Conservation (phyloP, 768 basidiomycete genomes). For the Phaeolepiota aurea region DNA sequence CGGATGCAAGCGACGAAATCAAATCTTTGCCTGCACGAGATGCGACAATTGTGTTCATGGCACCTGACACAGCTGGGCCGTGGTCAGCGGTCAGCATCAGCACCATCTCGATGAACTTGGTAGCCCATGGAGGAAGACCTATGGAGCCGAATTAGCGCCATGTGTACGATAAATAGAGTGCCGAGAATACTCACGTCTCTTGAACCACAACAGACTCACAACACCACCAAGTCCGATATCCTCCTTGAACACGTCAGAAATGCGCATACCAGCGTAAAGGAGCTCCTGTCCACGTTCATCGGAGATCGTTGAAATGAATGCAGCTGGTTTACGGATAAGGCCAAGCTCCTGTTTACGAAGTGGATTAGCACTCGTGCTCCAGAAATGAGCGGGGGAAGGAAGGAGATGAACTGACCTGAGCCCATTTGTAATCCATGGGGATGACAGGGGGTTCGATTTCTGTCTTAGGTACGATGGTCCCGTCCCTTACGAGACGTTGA, state of each 20-base stretch:
- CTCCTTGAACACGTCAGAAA: slow-evolving; percentile 97
- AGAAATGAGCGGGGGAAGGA: neutral
- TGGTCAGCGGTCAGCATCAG: slow-evolving; percentile 99
- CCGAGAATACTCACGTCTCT: slow-evolving; percentile 50
- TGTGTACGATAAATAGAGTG: neutral
- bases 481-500: slow-evolving; percentile 64
- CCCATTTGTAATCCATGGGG: slow-evolving; percentile 99
- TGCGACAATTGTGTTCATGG: slow-evolving; percentile 99
- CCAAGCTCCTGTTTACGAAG: slow-evolving; percentile 60
- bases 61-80: slow-evolving; percentile 94
- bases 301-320: slow-evolving; percentile 98
- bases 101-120: slow-evolving; percentile 99
- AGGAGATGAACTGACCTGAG: slow-evolving; percentile 38
- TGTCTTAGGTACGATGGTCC: slow-evolving; percentile 56
- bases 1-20: slow-evolving; percentile 92
- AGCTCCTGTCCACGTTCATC: slow-evolving; percentile 99
- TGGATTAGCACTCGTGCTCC: too few species aligned
- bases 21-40: slow-evolving; percentile 99
- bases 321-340: slow-evolving; percentile 96
- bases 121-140: slow-evolving; percentile 81
- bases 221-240: slow-evolving; percentile 97
- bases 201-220: slow-evolving; percentile 95
- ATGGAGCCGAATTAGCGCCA: neutral
- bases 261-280: slow-evolving; percentile 97
- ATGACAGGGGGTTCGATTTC: slow-evolving; percentile 92